These are phyloP conservation scores for Solanum paucissectum DNA, from an alignment of 257 asterid species.

Conservation along the genomic window DNA sequence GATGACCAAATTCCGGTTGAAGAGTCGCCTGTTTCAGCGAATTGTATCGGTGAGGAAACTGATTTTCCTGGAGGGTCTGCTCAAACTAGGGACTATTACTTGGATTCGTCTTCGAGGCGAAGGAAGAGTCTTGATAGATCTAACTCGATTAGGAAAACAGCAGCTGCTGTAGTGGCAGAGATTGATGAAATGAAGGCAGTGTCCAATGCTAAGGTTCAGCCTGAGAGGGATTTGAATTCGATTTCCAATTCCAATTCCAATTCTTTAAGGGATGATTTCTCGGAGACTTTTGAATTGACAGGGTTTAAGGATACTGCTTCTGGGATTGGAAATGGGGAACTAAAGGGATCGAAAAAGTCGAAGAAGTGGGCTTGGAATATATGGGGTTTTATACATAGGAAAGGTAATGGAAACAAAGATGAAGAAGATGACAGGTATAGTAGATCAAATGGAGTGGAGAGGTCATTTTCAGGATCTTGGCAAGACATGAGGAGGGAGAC, in stretches of 20 bases:
- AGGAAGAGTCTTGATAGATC: slow-evolving; percentile 94
- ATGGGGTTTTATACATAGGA: slow-evolving; percentile 55
- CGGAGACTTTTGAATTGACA: slow-evolving; percentile 64
- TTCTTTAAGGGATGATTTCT: slow-evolving; percentile 50
- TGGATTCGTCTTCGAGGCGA: slow-evolving; percentile 67
- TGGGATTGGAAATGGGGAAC: slow-evolving; percentile 38
- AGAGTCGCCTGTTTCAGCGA: slow-evolving; percentile 15
- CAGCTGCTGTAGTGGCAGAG: slow-evolving; percentile 78
- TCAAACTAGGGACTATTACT: slow-evolving; percentile 68
- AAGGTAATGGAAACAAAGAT: slow-evolving; percentile 38
- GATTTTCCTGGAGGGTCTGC: slow-evolving; percentile 62
- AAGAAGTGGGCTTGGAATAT: slow-evolving; percentile 67
- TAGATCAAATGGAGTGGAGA: slow-evolving; percentile 53
- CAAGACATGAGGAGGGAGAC: slow-evolving; percentile 37
- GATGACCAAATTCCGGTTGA: slow-evolving; percentile 70
- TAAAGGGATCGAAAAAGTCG: slow-evolving; percentile 46
- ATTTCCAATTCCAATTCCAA: slow-evolving; percentile 47
- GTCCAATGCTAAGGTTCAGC: slow-evolving; percentile 48
- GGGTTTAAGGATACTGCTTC: slow-evolving; percentile 32
- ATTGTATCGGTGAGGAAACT: slow-evolving; percentile 20
- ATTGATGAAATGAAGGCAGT: slow-evolving; percentile 54
- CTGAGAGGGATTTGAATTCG: slow-evolving; percentile 43
- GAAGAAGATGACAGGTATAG: slow-evolving; percentile 57
- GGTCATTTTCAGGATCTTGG: slow-evolving; percentile 67
- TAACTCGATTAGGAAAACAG: slow-evolving; percentile 65